Conservation (phyloP, 2,329 filamentous ascomycete species). For the Ceratocystis destructans region DNA sequence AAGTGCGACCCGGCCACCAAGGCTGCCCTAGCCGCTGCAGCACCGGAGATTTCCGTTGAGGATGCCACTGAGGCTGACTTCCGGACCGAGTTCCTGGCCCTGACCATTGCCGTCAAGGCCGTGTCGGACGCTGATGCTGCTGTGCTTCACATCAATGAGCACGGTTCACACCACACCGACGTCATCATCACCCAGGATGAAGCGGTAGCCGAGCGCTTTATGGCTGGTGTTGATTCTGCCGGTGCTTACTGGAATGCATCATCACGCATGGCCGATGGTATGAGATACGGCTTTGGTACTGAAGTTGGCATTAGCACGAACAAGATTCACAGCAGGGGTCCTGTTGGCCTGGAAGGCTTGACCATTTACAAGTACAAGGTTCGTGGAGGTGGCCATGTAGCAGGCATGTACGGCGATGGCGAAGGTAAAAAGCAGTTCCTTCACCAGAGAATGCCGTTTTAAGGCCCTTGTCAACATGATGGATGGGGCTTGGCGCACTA, state of each 20-base stretch:
- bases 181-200: constrained; percentile 63
- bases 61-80: constrained; percentile 60
- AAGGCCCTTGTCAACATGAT: not conserved
- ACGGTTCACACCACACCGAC: constrained; percentile 91
- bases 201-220: constrained; percentile 63
- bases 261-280: constrained; percentile 87
- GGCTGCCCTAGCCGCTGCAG: constrained; percentile 42
- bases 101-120: constrained; percentile 71
- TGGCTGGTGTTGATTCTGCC: constrained; percentile 71
- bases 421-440: constrained; percentile 45
- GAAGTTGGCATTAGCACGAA: constrained; percentile 98
- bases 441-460: constrained; percentile 38
- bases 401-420: constrained; percentile 56
- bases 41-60: constrained; percentile 38
- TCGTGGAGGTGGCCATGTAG: constrained; percentile 69
- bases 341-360: constrained; percentile 83
- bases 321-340: constrained; percentile 90
- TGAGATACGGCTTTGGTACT: constrained; percentile 93
- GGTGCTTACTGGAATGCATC: constrained; percentile 97
- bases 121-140: constrained; percentile 57
- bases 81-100: constrained; percentile 76
- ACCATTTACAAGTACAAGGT: constrained; percentile 98
- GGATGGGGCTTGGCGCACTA: not conserved
- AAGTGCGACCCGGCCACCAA: constrained; percentile 64
- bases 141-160: constrained; percentile 76